Evolutionary conservation across 352 stramenopile species (phyloP), one percentile per base, ranked within the genome.

Genomic region (Pythium plurisporium): DNA sequence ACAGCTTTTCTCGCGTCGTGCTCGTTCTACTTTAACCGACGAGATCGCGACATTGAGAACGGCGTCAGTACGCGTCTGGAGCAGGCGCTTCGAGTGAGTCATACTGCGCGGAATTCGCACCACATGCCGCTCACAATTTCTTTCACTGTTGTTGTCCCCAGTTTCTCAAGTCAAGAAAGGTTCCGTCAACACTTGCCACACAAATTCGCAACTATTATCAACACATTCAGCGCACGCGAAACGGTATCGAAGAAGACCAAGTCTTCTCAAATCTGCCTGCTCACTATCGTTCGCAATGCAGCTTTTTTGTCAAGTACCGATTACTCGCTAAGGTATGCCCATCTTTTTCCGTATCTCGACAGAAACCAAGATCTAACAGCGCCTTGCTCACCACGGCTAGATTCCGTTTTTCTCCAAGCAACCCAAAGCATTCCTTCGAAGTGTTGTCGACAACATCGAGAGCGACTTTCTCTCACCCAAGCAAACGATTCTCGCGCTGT

Each of bases 201-300:
- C 61, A 69, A 4, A 73, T 90, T 23, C 67, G 69, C 34, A 63
- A 70, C 23, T 90, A 88, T 53, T 88, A 79, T 29, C 74, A 85
- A 31, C 86, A 87, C 42, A 84, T 90, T 60, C 73, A 90, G 49
- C 75, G 77, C 0, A 88, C 80, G 4, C 73, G 80, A 2, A 84
- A 64, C 23, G 65, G 65, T 3, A 48, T 66, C 11, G 59, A 72
- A 36, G 65, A 72, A 44, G 55, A 66, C n/a, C 59, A 45, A 10
- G 46, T 69, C 10, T 23, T 72, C 8, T 6, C 30, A 0, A 58
- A 49, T 45, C 31, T 72, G 19, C 65, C 65, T 17, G 15, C 25
- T 4, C 65, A 69, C 19, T 72, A 72, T 43, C 65, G 34, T 1
- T 37, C 43, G 2, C 55, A 62, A 20, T 72, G 65, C 33, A 26